Evolutionary conservation across 1,284 basidiomycete genomes (phyloP).

Genomic region (Peniophora sp.): DNA sequence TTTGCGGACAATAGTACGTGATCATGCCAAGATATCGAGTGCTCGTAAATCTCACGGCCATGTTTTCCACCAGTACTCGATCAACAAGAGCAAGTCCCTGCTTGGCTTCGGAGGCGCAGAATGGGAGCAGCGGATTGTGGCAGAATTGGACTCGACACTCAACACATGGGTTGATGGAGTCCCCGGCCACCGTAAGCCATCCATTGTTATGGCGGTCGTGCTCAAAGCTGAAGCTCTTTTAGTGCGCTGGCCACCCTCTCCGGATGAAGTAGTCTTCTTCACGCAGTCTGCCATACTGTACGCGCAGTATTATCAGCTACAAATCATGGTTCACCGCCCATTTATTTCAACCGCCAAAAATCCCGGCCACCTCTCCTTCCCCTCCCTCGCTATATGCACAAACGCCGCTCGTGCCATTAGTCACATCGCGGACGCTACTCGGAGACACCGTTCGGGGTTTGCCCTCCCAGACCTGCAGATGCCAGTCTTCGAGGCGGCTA

Average conservation of each 20-base stretch:
- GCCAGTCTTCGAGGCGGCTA: slow-evolving; percentile 48
- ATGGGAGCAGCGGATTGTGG: slow-evolving; percentile 54
- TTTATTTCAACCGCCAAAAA: slow-evolving; percentile 68
- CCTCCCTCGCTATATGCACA: slow-evolving; percentile 77
- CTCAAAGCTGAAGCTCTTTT: too few species aligned
- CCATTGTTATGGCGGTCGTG: too few species aligned
- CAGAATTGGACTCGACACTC: slow-evolving; percentile 63
- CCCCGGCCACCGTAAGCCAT: slow-evolving; percentile 41
- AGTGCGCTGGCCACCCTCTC: slow-evolving; percentile 66
- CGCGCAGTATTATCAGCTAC: slow-evolving; percentile 61
- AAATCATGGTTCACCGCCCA: slow-evolving; percentile 75
- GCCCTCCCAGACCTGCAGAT: slow-evolving; percentile 12
- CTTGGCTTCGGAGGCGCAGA: slow-evolving; percentile 40
- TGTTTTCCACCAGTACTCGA: slow-evolving; percentile 63
- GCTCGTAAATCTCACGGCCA: too few species aligned
- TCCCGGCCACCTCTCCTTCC: slow-evolving; percentile 49
- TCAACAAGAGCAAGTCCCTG: slow-evolving; percentile 53
- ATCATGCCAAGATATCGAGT: not conserved
- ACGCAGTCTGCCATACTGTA: slow-evolving; percentile 66
- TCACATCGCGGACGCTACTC: slow-evolving; percentile 58
- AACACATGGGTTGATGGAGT: slow-evolving; percentile 66
- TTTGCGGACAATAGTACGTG: slow-evolving; percentile 38
- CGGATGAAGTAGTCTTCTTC: slow-evolving; percentile 50
- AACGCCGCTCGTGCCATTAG: slow-evolving; percentile 77
- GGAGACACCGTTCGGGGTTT: slow-evolving; percentile 20